Evolutionary conservation across 495 filamentous ascomycete species (phyloP).

Genomic region (Xylaria telfairii): DNA sequence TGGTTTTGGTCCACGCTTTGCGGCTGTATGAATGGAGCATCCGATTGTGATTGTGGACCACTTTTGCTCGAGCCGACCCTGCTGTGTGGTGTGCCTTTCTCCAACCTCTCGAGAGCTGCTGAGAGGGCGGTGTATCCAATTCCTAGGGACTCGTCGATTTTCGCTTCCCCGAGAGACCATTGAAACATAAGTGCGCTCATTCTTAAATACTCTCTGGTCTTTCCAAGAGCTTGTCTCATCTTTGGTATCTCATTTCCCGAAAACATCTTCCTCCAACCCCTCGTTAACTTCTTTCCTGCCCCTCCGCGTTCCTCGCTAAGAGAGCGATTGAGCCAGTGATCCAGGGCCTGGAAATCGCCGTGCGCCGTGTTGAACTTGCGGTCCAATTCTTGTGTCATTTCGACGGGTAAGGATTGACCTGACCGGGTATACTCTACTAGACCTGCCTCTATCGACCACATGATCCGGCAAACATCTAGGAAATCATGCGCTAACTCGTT

Average conservation of each 20-base stretch:
- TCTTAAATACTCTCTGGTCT: conserved; percentile 46
- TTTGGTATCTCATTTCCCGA: conserved; percentile 51
- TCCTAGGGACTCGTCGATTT: conserved; percentile 47
- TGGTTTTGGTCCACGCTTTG: neutral
- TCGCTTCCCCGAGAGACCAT: conserved; percentile 51
- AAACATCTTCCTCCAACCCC: conserved; percentile 57
- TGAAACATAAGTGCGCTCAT: conserved; percentile 54
- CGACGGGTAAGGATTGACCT: conserved; percentile 48
- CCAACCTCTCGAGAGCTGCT: conserved; percentile 48
- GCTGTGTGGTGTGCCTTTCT: conserved; percentile 9
- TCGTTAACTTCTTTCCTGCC: conserved; percentile 53
- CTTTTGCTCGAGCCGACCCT: neutral
- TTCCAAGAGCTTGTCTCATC: conserved; percentile 44
- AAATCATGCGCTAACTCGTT: conserved; percentile 57
- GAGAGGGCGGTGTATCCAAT: conserved; percentile 57
- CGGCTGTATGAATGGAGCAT: neutral
- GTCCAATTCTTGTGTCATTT: conserved; percentile 57
- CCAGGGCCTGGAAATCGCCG: conserved; percentile 55
- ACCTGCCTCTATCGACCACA: conserved; percentile 60
- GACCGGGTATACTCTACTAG: conserved; percentile 48
- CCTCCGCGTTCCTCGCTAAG: conserved; percentile 55
- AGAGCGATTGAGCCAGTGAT: conserved; percentile 55
- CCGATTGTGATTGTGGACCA: neutral
- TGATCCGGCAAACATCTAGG: conserved; percentile 56
- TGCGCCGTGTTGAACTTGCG: conserved; percentile 54